Conservation (phyloP, 2,329 filamentous ascomycete genomes). For the Trichoderma harzianum region DNA sequence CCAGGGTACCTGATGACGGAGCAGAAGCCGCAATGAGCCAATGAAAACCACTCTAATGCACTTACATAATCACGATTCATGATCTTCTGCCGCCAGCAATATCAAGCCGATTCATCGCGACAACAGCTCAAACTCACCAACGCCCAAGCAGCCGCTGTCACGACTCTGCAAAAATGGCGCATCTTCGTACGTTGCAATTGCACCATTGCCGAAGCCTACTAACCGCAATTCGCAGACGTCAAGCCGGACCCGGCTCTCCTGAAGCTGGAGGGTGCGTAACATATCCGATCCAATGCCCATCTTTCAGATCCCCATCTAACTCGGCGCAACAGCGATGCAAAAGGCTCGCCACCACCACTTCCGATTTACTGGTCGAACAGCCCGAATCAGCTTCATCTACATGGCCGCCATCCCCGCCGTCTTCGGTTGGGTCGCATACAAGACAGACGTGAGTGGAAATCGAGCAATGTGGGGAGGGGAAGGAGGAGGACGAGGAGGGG, state of each 20-base stretch:
- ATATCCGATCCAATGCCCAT: slow-evolving; percentile 19
- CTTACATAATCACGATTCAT: slow-evolving; percentile 22
- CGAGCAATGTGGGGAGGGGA: background rate
- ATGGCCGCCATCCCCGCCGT: slow-evolving; percentile 67
- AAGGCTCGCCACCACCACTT: slow-evolving; percentile 90
- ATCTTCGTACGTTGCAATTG: slow-evolving; percentile 33
- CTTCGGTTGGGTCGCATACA: slow-evolving; percentile 69
- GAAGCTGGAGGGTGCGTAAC: slow-evolving; percentile 39
- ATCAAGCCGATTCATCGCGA: slow-evolving; percentile 26
- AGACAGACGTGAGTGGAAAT: slow-evolving; percentile 71
- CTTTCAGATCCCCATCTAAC: slow-evolving; percentile 24
- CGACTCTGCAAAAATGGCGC: slow-evolving; percentile 36
- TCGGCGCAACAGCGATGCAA: slow-evolving; percentile 63
- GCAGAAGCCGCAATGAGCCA: background rate
- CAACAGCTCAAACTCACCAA: slow-evolving; percentile 16
- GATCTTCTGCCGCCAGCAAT: slow-evolving; percentile 22
- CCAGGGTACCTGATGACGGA: background rate
- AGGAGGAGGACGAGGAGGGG: background rate
- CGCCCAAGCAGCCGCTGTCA: slow-evolving; percentile 23
- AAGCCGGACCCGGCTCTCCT: slow-evolving; percentile 42
- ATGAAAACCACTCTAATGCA: background rate
- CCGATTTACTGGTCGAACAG: slow-evolving; percentile 84
- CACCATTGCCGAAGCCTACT: slow-evolving; percentile 22
- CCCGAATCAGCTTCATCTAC: slow-evolving; percentile 75
- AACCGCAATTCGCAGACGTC: slow-evolving; percentile 33